These are phyloP conservation scores for Stromatinia cepivora DNA, from an alignment of 2,329 filamentous ascomycete genomes.

Conservation along the genomic window DNA sequence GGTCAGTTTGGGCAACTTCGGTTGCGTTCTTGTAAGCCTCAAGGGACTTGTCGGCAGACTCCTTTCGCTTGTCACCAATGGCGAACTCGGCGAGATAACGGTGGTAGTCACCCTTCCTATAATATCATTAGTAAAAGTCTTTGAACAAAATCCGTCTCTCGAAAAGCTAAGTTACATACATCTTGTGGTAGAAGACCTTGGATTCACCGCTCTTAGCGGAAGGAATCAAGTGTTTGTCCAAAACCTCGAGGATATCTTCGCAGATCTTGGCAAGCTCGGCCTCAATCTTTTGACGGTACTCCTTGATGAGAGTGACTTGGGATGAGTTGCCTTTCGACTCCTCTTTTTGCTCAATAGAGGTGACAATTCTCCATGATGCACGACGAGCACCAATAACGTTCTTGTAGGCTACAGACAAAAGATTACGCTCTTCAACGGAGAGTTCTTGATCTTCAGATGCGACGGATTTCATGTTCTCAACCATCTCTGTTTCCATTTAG, in stretches of 20 bases:
- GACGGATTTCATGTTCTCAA: conserved; percentile 99
- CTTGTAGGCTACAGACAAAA: conserved; percentile 97
- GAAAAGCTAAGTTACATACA: conserved; percentile 56
- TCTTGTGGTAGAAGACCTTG: conserved; percentile 99
- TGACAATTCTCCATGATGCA: conserved; percentile 97
- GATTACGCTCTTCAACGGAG: conserved; percentile 94
- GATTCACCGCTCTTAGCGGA: conserved; percentile 94
- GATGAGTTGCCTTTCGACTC: conserved; percentile 96
- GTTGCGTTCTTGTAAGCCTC: conserved; percentile 99
- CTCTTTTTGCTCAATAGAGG: conserved; percentile 99
- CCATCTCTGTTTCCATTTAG: conserved; percentile 74
- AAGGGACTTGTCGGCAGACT: conserved; percentile 87
- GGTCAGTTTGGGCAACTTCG: conserved; percentile 96
- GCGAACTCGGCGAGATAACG: conserved; percentile 98
- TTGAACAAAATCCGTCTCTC: background rate
- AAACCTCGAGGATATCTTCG: conserved; percentile 92
- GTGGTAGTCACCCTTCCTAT: conserved; percentile 99
- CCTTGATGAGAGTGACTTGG: conserved; percentile 90
- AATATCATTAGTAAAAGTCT: conserved; percentile 24
- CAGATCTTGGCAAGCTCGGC: conserved; percentile 95
- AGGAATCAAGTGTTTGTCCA: conserved; percentile 91
- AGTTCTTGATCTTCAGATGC: conserved; percentile 82
- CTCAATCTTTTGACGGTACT: conserved; percentile 99
- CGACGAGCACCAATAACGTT: conserved; percentile 96
- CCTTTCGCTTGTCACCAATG: conserved; percentile 91